Evolutionary conservation across 1,139 yeast genomes (phyloP).

Genomic region (Yamadazyma pseudoaaseri): DNA sequence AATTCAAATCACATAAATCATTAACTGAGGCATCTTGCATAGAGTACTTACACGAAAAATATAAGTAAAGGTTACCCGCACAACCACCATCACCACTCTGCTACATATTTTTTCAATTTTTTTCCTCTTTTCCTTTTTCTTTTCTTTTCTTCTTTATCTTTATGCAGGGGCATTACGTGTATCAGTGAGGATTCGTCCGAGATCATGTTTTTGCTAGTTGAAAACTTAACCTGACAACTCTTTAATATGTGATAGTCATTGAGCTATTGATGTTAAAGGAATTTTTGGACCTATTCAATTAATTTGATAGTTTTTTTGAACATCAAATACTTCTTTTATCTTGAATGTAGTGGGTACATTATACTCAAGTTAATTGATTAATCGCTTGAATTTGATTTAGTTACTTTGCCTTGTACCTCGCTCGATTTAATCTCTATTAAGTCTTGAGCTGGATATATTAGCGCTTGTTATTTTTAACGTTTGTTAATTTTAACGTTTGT

Average conservation of each 20-base stretch:
- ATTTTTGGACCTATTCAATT: constrained; percentile 62
- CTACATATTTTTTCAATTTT: constrained; percentile 6
- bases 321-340: constrained; percentile 16
- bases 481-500: neutral
- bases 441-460: constrained; percentile 60
- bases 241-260: constrained; percentile 54
- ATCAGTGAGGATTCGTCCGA: constrained; percentile 99
- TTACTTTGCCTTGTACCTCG: constrained; percentile 62
- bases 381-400: neutral
- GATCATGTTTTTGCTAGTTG: constrained; percentile 99
- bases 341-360: constrained; percentile 15
- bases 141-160: constrained; percentile 57
- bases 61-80: constrained; percentile 14
- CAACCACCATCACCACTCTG: constrained; percentile 3
- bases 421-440: constrained; percentile 40
- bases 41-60: constrained; percentile 9
- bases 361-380: constrained; percentile 12
- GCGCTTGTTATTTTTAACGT: no score
- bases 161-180: constrained; percentile 99
- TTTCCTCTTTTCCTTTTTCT: constrained; percentile 6
- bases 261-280: constrained; percentile 54
- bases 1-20: neutral
- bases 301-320: constrained; percentile 33
- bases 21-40: constrained; percentile 7
- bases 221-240: constrained; percentile 99